Evolutionary conservation across 768 basidiomycete species (phyloP).

Genomic region (Naganishia onofrii): DNA sequence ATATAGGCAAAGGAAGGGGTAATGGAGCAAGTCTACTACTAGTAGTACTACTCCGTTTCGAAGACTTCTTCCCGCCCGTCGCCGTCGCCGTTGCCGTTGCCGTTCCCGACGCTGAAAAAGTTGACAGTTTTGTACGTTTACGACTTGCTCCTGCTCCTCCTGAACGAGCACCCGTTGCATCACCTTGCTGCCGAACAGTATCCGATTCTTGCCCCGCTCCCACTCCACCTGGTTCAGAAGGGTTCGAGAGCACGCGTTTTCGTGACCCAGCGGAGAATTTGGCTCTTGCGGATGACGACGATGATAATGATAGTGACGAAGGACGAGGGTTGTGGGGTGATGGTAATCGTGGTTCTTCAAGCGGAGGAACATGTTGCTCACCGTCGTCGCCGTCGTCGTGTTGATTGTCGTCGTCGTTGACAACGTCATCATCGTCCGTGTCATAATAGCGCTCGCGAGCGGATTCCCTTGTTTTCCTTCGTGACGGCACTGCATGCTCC

Average conservation of each 20-base stretch:
- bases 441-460: too few species aligned
- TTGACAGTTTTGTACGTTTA: not conserved
- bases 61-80: not conserved
- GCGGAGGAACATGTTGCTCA: not conserved
- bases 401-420: not conserved
- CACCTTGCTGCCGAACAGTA: too few species aligned
- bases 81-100: not conserved
- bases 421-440: too few species aligned
- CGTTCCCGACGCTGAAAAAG: not conserved
- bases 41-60: not conserved
- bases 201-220: too few species aligned
- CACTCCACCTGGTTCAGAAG: not conserved
- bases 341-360: not conserved
- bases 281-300: not conserved
- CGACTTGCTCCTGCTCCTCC: not conserved
- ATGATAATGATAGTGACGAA: not conserved
- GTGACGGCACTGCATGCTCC: not conserved
- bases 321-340: not conserved
- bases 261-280: not conserved
- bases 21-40: too few species aligned
- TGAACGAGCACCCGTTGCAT: too few species aligned
- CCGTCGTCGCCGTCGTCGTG: not conserved
- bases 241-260: slow-evolving; percentile 16
- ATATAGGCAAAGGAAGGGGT: too few species aligned
- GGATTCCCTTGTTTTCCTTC: too few species aligned